Conservation (phyloP, 768 basidiomycete genomes). For the Lactifluus echinatus region DNA sequence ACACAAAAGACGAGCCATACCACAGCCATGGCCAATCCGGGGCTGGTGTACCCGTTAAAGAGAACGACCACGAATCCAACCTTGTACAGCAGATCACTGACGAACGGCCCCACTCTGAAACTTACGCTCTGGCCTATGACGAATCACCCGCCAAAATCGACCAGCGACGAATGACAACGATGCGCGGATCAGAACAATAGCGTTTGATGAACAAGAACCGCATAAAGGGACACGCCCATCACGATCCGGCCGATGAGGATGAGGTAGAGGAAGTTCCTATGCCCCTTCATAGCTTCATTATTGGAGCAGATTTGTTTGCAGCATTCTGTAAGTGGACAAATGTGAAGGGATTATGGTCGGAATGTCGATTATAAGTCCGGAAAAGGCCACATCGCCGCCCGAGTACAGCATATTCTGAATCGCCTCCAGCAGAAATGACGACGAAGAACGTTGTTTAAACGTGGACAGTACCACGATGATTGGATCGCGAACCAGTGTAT, state of each 20-base stretch:
- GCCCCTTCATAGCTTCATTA: too few species aligned
- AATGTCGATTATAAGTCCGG: constrained; percentile 60
- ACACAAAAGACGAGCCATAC: constrained; percentile 48
- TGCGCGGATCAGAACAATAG: constrained; percentile 60
- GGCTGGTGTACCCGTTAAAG: constrained; percentile 63
- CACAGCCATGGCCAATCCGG: constrained; percentile 55
- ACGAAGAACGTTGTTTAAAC: constrained; percentile 60
- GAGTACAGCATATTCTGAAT: constrained; percentile 54
- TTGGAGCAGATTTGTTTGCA: too few species aligned
- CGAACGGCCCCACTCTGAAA: constrained; percentile 54
- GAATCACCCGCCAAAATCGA: constrained; percentile 54
- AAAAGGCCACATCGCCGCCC: constrained; percentile 62
- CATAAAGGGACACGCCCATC: constrained; percentile 49
- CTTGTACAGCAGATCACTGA: constrained; percentile 54
- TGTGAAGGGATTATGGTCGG: constrained; percentile 58
- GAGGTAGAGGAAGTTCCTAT: constrained; percentile 58
- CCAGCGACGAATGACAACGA: constrained; percentile 54
- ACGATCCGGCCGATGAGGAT: constrained; percentile 66
- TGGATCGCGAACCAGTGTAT: neutral
- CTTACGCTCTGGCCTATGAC: constrained; percentile 57
- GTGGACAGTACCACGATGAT: neutral
- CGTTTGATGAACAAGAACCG: constrained; percentile 62
- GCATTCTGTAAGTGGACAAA: constrained; percentile 48
- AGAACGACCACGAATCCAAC: constrained; percentile 45
- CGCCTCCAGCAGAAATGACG: constrained; percentile 56